Evolutionary conservation across 192 early-diverging fungal species (phyloP).

Genomic region (Coemansia furcata): DNA sequence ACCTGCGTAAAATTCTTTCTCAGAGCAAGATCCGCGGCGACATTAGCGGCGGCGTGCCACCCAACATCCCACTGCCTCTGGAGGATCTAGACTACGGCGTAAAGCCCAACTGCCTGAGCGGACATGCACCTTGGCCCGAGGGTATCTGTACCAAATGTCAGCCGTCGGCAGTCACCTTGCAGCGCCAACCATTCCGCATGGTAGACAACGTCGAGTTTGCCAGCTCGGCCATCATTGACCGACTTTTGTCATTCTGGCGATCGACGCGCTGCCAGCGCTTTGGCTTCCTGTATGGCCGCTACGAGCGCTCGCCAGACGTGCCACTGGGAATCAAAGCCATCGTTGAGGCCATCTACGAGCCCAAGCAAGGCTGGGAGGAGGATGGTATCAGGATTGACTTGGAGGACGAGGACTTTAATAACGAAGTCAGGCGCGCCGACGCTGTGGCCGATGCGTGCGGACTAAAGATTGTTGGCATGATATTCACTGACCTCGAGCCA

Average conservation of each 20-base stretch:
- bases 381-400: slow-evolving; percentile 68
- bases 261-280: slow-evolving; percentile 83
- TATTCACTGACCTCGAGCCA: slow-evolving; percentile 94
- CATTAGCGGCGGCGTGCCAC: slow-evolving; percentile 37
- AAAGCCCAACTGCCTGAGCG: slow-evolving; percentile 70
- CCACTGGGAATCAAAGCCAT: slow-evolving; percentile 96
- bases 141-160: slow-evolving; percentile 99
- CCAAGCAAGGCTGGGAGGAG: slow-evolving; percentile 75
- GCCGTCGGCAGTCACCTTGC: slow-evolving; percentile 87
- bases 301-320: slow-evolving; percentile 86
- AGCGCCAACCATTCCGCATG: slow-evolving; percentile 87
- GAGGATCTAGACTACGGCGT: slow-evolving; percentile 84
- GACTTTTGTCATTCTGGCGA: slow-evolving; percentile 86
- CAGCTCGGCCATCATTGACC: slow-evolving; percentile 69
- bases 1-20: slow-evolving; percentile 72
- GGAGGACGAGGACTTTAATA: slow-evolving; percentile 59
- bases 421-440: slow-evolving; percentile 50
- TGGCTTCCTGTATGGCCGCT: slow-evolving; percentile 92
- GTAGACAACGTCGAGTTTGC: slow-evolving; percentile 98
- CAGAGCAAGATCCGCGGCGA: slow-evolving; percentile 63
- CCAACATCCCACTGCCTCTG: slow-evolving; percentile 73
- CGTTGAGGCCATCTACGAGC: slow-evolving; percentile 92
- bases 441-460: slow-evolving; percentile 67
- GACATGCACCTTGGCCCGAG: slow-evolving; percentile 87
- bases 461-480: slow-evolving; percentile 76